phyloP scores from a whole-genome alignment of 2,329 filamentous ascomycete genomes.

The Fusarium papillatum region DNA sequence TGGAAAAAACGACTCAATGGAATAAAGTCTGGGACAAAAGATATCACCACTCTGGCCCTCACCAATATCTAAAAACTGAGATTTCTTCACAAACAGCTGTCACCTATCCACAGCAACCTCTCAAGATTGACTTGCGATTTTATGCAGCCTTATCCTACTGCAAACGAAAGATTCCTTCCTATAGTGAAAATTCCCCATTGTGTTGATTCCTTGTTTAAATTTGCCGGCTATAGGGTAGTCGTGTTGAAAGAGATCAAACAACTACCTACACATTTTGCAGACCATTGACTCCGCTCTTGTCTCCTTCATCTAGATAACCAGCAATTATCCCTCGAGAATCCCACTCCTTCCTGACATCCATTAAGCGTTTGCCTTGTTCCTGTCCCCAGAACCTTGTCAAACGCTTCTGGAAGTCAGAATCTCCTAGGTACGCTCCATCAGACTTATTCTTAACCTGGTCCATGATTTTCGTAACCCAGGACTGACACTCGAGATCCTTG shows the following conservation, averaged over 20 bases:
- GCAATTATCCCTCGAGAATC: conserved; percentile 53
- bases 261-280: conserved; percentile 53
- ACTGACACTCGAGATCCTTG: conserved; percentile 58
- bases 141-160: no score
- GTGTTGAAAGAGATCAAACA: conserved; percentile 44
- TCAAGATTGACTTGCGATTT: not conserved
- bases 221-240: not conserved
- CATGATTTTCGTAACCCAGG: conserved; percentile 61
- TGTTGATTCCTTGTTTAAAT: not conserved
- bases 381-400: conserved; percentile 62
- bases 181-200: not conserved
- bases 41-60: not conserved
- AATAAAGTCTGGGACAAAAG: not conserved
- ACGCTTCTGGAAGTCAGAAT: conserved; percentile 65
- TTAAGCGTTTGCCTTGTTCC: conserved; percentile 55
- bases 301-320: conserved; percentile 61
- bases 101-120: not conserved
- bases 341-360: conserved; percentile 57
- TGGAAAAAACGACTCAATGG: not conserved
- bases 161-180: not conserved
- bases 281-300: conserved; percentile 56
- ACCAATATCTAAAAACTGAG: not conserved
- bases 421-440: conserved; percentile 67
- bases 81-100: not conserved
- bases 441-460: conserved; percentile 53